A percentile compares a stretch with the other conserved stretches of the same genome.
Evolutionary conservation across 31 red algal genomes (phyloP).

Genomic region (Odonthalia washingtoniensis): DNA sequence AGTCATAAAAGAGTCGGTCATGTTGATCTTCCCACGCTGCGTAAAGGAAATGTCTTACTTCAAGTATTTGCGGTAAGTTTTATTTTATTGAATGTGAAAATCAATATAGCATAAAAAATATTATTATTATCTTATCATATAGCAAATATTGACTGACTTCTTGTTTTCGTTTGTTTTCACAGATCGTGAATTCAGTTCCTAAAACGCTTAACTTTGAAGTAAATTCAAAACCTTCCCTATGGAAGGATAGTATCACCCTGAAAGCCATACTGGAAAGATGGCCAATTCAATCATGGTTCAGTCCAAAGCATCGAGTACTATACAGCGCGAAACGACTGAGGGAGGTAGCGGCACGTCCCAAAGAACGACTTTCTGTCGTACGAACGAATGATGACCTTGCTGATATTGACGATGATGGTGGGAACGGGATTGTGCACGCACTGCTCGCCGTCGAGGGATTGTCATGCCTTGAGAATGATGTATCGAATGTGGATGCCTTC

Average conservation of each 20-base stretch:
- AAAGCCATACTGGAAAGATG: slow-evolving; percentile 31
- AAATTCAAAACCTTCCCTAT: slow-evolving; percentile 12
- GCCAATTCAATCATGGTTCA: slow-evolving; percentile 38
- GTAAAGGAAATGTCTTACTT: slow-evolving; percentile 19
- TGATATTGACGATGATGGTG: neutral
- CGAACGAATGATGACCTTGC: neutral
- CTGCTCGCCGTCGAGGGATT: slow-evolving; percentile 45
- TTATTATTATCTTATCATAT: too few species aligned
- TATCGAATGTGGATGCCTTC: slow-evolving; percentile 34
- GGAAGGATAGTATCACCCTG: slow-evolving; percentile 2
- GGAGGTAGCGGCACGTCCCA: neutral
- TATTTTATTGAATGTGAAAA: neutral
- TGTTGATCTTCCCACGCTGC: slow-evolving; percentile 32
- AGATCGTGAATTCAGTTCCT: slow-evolving; percentile 48
- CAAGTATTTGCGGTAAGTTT: slow-evolving; percentile 50
- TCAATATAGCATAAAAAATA: neutral
- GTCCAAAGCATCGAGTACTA: slow-evolving; percentile 30
- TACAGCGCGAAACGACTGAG: neutral
- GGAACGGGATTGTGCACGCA: neutral
- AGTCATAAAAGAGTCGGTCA: neutral
- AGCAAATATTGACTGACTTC: too few species aligned
- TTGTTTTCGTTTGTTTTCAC: too few species aligned
- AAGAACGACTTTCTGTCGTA: slow-evolving; percentile 8
- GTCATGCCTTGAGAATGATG: slow-evolving; percentile 6
- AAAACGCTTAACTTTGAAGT: slow-evolving; percentile 17